Evolutionary conservation across 1,284 basidiomycete genomes (phyloP).

Genomic region (Austroboletus novae-zelandiae): DNA sequence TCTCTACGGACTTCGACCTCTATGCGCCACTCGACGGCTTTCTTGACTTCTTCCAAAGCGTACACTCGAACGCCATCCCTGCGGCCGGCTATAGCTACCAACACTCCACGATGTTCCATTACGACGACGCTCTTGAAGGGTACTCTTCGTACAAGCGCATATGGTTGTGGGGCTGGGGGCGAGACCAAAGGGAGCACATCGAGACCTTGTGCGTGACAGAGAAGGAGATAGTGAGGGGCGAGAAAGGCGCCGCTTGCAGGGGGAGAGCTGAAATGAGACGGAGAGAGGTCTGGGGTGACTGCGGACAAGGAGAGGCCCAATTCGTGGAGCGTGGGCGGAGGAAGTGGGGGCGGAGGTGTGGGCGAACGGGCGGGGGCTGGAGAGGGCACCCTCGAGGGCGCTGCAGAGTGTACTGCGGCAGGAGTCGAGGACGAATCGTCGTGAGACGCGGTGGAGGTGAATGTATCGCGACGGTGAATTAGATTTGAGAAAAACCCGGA

Average conservation of each 20-base stretch:
- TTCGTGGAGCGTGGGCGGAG: conserved; percentile 68
- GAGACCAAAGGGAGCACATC: conserved; percentile 73
- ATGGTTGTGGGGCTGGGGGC: conserved; percentile 71
- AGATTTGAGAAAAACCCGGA: conserved; percentile 80
- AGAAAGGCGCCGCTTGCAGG: conserved; percentile 75
- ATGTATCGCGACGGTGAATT: conserved; percentile 65
- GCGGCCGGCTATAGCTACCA: conserved; percentile 80
- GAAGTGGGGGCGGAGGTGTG: conserved; percentile 68
- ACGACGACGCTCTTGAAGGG: conserved; percentile 81
- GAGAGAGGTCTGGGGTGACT: conserved; percentile 63
- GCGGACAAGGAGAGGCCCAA: conserved; percentile 69
- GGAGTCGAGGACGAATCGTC: conserved; percentile 32
- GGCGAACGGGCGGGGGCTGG: conserved; percentile 48
- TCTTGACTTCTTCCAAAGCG: conserved; percentile 78
- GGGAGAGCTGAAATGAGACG: conserved; percentile 73
- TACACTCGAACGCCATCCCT: conserved; percentile 82
- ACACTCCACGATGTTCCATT: conserved; percentile 82
- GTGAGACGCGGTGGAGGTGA: conserved; percentile 25
- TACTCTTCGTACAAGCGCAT: conserved; percentile 74
- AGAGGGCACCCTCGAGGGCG: conserved; percentile 48
- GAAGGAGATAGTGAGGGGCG: conserved; percentile 73
- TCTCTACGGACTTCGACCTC: conserved; percentile 76
- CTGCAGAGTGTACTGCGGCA: conserved; percentile 18
- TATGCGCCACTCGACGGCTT: conserved; percentile 80
- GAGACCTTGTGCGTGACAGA: conserved; percentile 79